These are phyloP conservation scores for Hygrocybe punicea DNA, from an alignment of 768 basidiomycete genomes.

Conservation along the genomic window DNA sequence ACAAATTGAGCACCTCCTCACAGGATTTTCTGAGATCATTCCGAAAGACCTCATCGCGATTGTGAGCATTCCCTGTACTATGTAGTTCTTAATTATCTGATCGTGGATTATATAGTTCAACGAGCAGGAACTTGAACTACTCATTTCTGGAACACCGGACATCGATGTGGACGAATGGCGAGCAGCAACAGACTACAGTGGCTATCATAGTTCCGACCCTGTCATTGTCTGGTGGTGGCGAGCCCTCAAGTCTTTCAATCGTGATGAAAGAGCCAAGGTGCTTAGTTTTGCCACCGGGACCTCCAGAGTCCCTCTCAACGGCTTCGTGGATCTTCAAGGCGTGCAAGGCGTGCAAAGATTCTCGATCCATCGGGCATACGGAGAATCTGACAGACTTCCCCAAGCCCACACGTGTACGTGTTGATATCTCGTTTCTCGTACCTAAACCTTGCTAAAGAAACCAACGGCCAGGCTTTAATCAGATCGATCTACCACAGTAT, in stretches of 20 bases:
- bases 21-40: conserved; percentile 96
- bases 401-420: conserved; percentile 85
- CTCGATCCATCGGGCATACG: conserved; percentile 93
- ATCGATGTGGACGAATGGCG: conserved; percentile 99
- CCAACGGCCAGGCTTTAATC: conserved; percentile 71
- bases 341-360: conserved; percentile 93
- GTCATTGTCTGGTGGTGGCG: conserved; percentile 99
- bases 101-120: conserved; percentile 61
- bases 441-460: conserved; percentile 7
- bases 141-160: conserved; percentile 97
- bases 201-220: conserved; percentile 84
- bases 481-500: conserved; percentile 92
- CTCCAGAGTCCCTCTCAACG: conserved; percentile 89
- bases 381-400: conserved; percentile 77
- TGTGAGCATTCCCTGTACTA: conserved; percentile 44
- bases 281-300: conserved; percentile 95
- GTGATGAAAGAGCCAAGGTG: conserved; percentile 94
- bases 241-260: conserved; percentile 93
- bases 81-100: conserved; percentile 5
- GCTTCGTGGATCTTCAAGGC: conserved; percentile 93
- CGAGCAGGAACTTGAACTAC: conserved; percentile 88
- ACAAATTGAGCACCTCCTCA: conserved; percentile 85
- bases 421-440: not conserved
- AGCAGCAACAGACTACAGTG: conserved; percentile 86
- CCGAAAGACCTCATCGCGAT: conserved; percentile 94